Evolutionary conservation across 768 basidiomycete genomes (phyloP).

Genomic region (Rhizopogon salebrosus): DNA sequence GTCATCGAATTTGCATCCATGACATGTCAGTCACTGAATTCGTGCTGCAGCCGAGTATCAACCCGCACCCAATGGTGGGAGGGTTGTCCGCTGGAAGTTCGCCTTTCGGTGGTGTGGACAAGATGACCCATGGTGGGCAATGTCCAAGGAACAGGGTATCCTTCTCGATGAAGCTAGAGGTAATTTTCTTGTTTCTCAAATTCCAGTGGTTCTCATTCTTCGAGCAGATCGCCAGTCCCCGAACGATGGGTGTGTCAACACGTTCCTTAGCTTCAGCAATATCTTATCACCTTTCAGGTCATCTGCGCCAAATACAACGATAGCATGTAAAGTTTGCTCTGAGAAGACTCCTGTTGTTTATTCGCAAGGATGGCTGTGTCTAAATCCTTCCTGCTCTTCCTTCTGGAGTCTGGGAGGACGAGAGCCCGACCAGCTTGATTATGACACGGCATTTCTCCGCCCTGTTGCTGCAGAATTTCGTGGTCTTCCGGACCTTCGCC

Average conservation of each 20-base stretch:
- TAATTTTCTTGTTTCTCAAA: too few relatives aligned
- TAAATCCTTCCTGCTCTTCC: constrained; percentile 47
- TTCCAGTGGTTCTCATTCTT: not conserved
- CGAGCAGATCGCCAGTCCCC: not conserved
- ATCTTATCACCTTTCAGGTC: not conserved
- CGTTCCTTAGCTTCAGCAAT: not conserved
- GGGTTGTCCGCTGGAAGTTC: constrained; percentile 77
- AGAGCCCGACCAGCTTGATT: constrained; percentile 36
- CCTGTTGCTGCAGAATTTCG: constrained; percentile 26
- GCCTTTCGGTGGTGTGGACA: constrained; percentile 83
- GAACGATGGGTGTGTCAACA: not conserved
- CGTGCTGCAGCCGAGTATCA: constrained; percentile 52
- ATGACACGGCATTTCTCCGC: constrained; percentile 42
- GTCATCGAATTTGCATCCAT: not conserved
- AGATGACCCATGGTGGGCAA: constrained; percentile 49
- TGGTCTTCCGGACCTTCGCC: constrained; percentile 35
- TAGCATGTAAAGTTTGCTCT: constrained; percentile 39
- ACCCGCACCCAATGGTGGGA: constrained; percentile 40
- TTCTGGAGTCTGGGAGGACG: constrained; percentile 46
- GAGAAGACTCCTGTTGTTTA: constrained; percentile 50
- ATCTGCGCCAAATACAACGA: not conserved
- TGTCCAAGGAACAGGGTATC: not conserved
- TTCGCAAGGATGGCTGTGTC: constrained; percentile 53
- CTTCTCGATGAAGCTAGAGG: not conserved
- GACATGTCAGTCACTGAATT: constrained; percentile 11